Evolutionary conservation across 192 early-diverging fungal species (phyloP).

Genomic region (Coemansia aciculifera): DNA sequence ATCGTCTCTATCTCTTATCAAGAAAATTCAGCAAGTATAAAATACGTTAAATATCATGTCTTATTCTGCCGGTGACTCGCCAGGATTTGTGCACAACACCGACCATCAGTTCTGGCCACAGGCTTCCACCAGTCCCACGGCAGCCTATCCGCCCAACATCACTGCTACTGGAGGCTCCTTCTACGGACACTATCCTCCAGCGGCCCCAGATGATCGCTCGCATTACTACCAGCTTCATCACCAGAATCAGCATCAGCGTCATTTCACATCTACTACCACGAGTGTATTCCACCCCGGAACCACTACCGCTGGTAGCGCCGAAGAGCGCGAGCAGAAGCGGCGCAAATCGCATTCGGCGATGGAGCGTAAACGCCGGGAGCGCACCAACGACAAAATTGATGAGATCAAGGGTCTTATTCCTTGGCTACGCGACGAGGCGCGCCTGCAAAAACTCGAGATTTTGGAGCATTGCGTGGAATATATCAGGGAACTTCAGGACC

Average conservation of each 20-base stretch:
- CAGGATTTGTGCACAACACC: not conserved
- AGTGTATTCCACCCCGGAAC: not conserved
- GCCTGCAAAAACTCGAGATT: constrained; percentile 48
- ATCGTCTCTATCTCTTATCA: not conserved
- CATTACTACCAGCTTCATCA: not conserved
- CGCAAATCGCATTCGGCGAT: constrained; percentile 83
- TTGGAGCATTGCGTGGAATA: constrained; percentile 35
- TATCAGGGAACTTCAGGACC: constrained; percentile 37
- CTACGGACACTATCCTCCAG: not conserved
- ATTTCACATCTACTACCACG: not conserved
- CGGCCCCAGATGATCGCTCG: not conserved
- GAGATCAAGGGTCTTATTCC: constrained; percentile 76
- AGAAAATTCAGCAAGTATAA: not conserved
- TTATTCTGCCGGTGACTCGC: not conserved
- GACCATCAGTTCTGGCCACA: not conserved
- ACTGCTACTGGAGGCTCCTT: not conserved
- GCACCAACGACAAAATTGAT: constrained; percentile 80
- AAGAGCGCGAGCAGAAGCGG: constrained; percentile 66
- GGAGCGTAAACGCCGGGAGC: constrained; percentile 79
- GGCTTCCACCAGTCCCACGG: not conserved
- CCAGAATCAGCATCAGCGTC: not conserved
- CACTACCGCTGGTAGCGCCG: constrained; percentile 1
- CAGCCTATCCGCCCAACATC: not conserved
- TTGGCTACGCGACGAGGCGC: constrained; percentile 17
- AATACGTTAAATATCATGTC: not conserved